phyloP scores from a whole-genome alignment of 73 alveolate genomes.

The Paramecium sonneborni region DNA sequence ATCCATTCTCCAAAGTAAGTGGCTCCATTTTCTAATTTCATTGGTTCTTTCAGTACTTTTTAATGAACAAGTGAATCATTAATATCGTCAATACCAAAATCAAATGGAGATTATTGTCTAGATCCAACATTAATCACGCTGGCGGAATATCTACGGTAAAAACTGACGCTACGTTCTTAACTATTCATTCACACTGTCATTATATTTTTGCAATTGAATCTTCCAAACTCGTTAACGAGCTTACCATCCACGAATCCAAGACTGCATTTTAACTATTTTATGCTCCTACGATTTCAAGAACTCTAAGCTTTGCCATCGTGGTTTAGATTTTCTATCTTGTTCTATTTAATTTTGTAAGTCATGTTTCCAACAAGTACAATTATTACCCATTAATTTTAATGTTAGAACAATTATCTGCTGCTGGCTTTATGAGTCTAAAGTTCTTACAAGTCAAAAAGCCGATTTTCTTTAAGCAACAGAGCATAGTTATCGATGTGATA shows the following conservation, averaged over 20 bases:
- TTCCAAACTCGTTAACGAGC: conserved; percentile 55
- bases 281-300: background rate
- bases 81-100: conserved; percentile 56
- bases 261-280: conserved; percentile 48
- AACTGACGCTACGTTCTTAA: conserved; percentile 32
- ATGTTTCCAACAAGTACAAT: conserved; percentile 14
- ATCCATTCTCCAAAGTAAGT: conserved; percentile 74
- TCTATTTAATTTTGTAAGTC: background rate
- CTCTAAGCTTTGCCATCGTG: background rate
- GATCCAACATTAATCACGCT: conserved; percentile 50
- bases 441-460: background rate
- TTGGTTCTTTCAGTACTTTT: conserved; percentile 65
- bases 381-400: conserved; percentile 19
- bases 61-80: conserved; percentile 58
- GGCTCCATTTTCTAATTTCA: conserved; percentile 72
- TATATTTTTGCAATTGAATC: conserved; percentile 28
- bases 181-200: conserved; percentile 63
- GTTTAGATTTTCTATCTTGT: background rate
- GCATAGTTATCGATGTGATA: background rate
- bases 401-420: conserved; percentile 6
- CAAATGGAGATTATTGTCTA: conserved; percentile 39
- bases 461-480: conserved; percentile 29
- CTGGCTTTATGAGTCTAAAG: background rate
- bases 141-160: conserved; percentile 8
- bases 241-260: conserved; percentile 54